Conservation (phyloP, 768 basidiomycete species). For the Tubosaeta sp. region DNA sequence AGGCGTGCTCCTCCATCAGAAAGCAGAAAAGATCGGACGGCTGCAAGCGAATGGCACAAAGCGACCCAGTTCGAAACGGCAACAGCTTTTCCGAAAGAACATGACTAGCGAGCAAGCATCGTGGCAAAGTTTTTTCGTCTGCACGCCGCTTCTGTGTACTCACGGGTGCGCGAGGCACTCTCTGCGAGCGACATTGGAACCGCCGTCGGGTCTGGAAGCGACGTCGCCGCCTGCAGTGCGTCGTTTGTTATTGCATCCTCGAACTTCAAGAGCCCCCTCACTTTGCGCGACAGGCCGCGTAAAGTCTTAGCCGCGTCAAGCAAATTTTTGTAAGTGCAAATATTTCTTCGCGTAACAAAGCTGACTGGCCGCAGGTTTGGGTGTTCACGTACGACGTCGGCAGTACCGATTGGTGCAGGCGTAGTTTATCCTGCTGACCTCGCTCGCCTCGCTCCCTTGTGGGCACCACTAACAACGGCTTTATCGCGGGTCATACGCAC, state of each 20-base stretch:
- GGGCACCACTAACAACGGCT: conserved; percentile 80
- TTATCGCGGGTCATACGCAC: conserved; percentile 50
- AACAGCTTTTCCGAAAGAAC: conserved; percentile 16
- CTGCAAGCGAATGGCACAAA: conserved; percentile 43
- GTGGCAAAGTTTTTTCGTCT: conserved; percentile 36
- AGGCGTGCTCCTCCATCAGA: conserved; percentile 78
- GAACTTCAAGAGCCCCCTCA: conserved; percentile 55
- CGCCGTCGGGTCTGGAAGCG: conserved; percentile 66
- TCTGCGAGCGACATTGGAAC: conserved; percentile 56
- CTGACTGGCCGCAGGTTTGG: conserved; percentile 45
- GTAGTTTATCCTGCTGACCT: conserved; percentile 69
- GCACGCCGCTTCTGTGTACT: not conserved
- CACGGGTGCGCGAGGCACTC: conserved; percentile 38
- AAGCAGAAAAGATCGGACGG: conserved; percentile 62
- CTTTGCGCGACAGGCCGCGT: conserved; percentile 59
- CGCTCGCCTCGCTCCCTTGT: conserved; percentile 64
- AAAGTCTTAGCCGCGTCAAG: conserved; percentile 63
- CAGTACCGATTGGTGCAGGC: conserved; percentile 74
- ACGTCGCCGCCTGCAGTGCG: conserved; percentile 73
- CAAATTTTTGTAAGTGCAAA: conserved; percentile 61
- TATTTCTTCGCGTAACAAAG: not conserved
- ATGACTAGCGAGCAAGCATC: conserved; percentile 34
- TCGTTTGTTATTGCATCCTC: conserved; percentile 76
- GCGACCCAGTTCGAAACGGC: conserved; percentile 30
- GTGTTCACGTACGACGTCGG: conserved; percentile 63